Percentiles rank a stretch among this genome's conserved stretches.
These are phyloP conservation scores for Beauveria sp. DNA, from an alignment of 2,329 filamentous ascomycete species.

Conservation along the genomic window DNA sequence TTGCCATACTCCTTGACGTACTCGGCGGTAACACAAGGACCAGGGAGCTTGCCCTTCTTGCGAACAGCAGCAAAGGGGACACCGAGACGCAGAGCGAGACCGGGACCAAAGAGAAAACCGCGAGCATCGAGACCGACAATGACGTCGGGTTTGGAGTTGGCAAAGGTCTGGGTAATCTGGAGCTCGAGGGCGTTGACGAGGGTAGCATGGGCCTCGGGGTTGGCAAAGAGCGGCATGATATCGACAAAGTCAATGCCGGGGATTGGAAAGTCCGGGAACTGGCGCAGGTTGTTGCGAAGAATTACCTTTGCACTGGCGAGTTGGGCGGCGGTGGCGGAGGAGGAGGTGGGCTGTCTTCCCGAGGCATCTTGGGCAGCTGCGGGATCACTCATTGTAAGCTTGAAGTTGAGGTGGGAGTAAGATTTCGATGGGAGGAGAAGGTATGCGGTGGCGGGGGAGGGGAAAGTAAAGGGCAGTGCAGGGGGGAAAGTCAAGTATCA, in stretches of 20 bases:
- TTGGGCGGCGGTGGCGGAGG: constrained; percentile 55
- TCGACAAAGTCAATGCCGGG: constrained; percentile 95
- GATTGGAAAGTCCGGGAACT: constrained; percentile 87
- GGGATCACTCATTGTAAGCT: constrained; percentile 22
- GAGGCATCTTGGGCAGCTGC: constrained; percentile 46
- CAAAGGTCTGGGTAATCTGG: constrained; percentile 61
- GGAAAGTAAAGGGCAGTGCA: neutral
- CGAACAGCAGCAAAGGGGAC: constrained; percentile 87
- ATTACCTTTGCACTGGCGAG: constrained; percentile 62
- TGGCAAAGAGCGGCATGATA: constrained; percentile 91
- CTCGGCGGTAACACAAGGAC: constrained; percentile 73
- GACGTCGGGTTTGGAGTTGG: constrained; percentile 66
- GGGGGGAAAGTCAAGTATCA: neutral
- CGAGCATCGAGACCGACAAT: constrained; percentile 89
- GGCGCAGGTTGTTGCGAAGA: constrained; percentile 66
- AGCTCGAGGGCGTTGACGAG: constrained; percentile 82
- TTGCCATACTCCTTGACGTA: constrained; percentile 95
- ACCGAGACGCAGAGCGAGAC: constrained; percentile 73
- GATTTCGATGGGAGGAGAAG: neutral
- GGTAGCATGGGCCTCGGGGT: constrained; percentile 62
- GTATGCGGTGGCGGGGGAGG: neutral
- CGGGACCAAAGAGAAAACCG: constrained; percentile 91
- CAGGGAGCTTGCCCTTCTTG: constrained; percentile 93
- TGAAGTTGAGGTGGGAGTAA: neutral
- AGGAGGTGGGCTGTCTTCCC: constrained; percentile 55